Base-by-base conservation (phyloP, 2,329 filamentous ascomycete species). In the Graphiopsis chlorocephala region DNA sequence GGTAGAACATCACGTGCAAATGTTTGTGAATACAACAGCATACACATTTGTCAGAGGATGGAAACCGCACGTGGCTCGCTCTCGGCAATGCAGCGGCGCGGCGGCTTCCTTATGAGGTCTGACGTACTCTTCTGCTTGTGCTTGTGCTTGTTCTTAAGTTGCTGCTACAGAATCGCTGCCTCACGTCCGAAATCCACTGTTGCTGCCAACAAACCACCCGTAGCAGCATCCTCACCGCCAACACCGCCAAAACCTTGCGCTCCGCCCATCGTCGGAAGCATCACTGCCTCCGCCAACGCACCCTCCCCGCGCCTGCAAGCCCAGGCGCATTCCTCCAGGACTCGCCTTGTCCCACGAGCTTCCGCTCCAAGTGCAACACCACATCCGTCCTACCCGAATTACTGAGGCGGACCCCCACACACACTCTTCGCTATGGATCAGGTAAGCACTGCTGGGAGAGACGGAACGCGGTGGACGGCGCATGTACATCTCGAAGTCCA, bases 351-450 rank as follows among this genome's bases (percentile, higher is more conserved):
- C 33, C 48, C 60, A 62, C 60, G 7, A 5, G 23, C 48, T 53
- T 31, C 60, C 48, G 60, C 48, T 45, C 23, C 23, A 33, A 42
- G 60, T 62, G 60, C 60, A 42, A 55, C 48, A 55, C 48, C 60
- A 62, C 60, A 20, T 20, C 60, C 60, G 48, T 26, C 26, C 48
- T 25, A 50, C 47, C 60, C 60, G 26, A 62, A 31, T 23, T 31
- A 25, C 45, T 61, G 59, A 50, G 60, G 48, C 48, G 48, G 45
- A 26, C 53, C 31, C 23, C 26, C 25, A 38, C 38, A 58, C 52
- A 31, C 53, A 26, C 31, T 31, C 53, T 42, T 55, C 60, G 35
- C 47, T 25, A 65, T 65, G 64, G 64, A 65, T 33, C 64, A 65
- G 60, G 64, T 65, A 65, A 45, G 60, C 25, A 20, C 17, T 26